Conservation (phyloP, 2,329 filamentous ascomycete species). For the Epichloe hybrida region DNA sequence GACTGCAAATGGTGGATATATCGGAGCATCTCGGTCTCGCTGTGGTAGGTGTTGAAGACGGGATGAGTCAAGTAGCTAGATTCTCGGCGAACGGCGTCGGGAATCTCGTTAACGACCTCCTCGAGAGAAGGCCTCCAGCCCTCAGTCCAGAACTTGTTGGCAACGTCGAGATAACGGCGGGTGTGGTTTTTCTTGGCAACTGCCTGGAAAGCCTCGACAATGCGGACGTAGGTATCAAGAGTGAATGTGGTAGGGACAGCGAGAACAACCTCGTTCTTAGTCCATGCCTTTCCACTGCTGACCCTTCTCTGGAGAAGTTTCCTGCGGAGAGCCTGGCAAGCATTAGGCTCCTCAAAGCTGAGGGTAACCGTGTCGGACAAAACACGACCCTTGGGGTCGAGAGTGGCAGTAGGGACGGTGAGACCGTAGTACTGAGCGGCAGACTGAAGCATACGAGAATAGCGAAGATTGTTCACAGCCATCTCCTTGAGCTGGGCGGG, state of each 20-base stretch:
- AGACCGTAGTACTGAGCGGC: constrained; percentile 50
- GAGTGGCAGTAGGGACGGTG: constrained; percentile 44
- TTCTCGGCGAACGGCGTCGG: constrained; percentile 51
- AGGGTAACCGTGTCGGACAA: constrained; percentile 75
- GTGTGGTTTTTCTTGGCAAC: constrained; percentile 14
- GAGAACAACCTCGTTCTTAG: constrained; percentile 12
- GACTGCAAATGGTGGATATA: constrained; percentile 91
- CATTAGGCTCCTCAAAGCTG: constrained; percentile 21
- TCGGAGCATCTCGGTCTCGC: constrained; percentile 83
- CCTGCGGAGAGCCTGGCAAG: constrained; percentile 11
- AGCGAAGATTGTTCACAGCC: constrained; percentile 61
- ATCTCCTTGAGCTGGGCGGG: constrained; percentile 72
- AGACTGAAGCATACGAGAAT: constrained; percentile 55
- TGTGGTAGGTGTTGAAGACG: constrained; percentile 90
- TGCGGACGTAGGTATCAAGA: constrained; percentile 9
- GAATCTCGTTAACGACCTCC: constrained; percentile 29
- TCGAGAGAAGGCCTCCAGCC: constrained; percentile 19
- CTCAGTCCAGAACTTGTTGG: constrained; percentile 29
- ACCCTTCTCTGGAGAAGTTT: constrained; percentile 45
- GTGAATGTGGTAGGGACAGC: constrained; percentile 15
- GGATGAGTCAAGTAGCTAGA: constrained; percentile 74
- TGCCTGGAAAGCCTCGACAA: constrained; percentile 14
- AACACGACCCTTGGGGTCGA: constrained; percentile 39
- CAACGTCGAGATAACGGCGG: constrained; percentile 11
- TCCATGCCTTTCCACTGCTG: constrained; percentile 55